A percentile compares a stretch with the other conserved stretches of the same genome.
Evolutionary conservation across 257 asterid genomes (phyloP).

Genomic region (Euphrasia confusa): DNA sequence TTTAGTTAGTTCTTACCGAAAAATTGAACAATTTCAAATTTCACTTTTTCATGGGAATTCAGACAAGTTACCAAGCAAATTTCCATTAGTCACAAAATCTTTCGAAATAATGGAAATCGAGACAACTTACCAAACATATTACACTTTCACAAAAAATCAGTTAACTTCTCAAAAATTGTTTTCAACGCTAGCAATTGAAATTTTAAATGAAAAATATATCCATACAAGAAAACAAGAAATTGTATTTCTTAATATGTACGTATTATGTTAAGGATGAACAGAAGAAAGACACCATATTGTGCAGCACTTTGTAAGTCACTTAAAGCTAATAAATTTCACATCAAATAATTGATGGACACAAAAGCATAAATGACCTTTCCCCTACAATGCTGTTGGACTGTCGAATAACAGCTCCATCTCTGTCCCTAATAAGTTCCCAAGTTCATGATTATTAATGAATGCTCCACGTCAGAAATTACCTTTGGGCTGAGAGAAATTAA

Average conservation of each 20-base stretch:
- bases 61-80: not conserved
- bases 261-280: not conserved
- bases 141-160: too few species aligned
- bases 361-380: constrained; percentile 31
- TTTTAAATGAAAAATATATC: not conserved
- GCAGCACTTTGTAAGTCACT: constrained; percentile 20
- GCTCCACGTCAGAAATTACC: constrained; percentile 32
- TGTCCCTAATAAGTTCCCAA: constrained; percentile 25
- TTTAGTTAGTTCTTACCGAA: not conserved
- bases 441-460: not conserved
- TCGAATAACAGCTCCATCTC: constrained; percentile 34
- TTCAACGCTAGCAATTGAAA: not conserved
- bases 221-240: not conserved
- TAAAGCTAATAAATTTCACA: constrained; percentile 20
- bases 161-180: too few species aligned
- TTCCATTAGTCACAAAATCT: not conserved
- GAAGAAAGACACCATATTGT: not conserved
- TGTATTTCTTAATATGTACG: not conserved
- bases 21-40: not conserved
- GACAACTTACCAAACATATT: not conserved
- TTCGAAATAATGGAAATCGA: not conserved
- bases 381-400: constrained; percentile 53
- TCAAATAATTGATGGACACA: constrained; percentile 13
- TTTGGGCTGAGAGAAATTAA: constrained; percentile 19
- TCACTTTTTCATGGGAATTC: not conserved